Percentiles rank a stretch among this genome's conserved stretches.
phyloP scores from a whole-genome alignment of 768 basidiomycete genomes.

The Mycena rebaudengoi region DNA sequence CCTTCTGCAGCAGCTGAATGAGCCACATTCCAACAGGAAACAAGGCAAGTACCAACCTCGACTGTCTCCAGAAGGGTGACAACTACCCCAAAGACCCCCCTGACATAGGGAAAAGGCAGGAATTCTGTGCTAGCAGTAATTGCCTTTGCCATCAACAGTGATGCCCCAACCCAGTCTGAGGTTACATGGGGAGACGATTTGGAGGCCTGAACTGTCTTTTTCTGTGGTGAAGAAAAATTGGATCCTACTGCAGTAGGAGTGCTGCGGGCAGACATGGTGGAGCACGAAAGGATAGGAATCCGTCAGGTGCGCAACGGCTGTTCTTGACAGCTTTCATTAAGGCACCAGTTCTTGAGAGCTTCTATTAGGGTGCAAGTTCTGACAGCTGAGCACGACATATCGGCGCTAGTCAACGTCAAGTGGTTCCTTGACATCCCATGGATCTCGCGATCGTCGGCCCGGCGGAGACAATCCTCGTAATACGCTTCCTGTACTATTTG shows the following conservation, averaged over 20 bases:
- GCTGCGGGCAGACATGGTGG: background rate
- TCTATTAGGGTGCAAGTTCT: no score
- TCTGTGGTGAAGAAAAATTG: background rate
- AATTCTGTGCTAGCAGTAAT: background rate
- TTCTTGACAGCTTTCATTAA: no score
- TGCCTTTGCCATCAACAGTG: background rate
- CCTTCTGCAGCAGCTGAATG: background rate
- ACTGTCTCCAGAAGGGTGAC: conserved; percentile 6
- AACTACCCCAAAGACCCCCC: background rate
- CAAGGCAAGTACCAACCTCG: background rate
- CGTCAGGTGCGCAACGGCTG: background rate
- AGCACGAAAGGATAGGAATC: background rate
- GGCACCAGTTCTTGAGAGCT: no score
- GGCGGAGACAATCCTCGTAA: no score
- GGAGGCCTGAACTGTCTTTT: background rate
- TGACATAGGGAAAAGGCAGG: background rate
- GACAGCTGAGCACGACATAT: no score
- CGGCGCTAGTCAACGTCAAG: no score
- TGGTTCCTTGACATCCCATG: no score
- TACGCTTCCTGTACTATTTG: no score
- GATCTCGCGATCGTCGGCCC: no score
- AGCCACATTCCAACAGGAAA: background rate
- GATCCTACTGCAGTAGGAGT: background rate
- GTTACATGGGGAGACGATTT: background rate
- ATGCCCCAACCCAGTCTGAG: background rate